Percentiles rank a stretch among this genome's conserved stretches.
Evolutionary conservation across 1,284 basidiomycete species (phyloP).

Genomic region (Erythrobasidium hasegawianum): DNA sequence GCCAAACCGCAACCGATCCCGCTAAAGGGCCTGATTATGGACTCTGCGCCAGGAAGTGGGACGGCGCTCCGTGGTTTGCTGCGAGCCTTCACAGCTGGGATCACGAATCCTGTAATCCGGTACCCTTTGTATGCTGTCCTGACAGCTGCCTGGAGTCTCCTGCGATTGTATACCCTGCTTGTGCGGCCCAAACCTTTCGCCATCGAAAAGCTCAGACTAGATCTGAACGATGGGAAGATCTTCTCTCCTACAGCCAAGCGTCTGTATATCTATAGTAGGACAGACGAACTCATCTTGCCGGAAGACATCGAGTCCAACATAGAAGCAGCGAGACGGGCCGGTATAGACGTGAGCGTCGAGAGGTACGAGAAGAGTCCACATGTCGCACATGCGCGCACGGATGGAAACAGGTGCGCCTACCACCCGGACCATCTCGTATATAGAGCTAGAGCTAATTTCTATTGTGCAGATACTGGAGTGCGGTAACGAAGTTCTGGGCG

Average conservation of each 20-base stretch:
- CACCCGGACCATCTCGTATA: background rate
- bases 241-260: constrained; percentile 15
- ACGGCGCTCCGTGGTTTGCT: constrained; percentile 11
- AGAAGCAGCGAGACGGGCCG: background rate
- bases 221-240: constrained; percentile 7
- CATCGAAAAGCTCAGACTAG: constrained; percentile 13
- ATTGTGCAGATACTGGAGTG: constrained; percentile 13
- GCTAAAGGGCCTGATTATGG: constrained; percentile 15
- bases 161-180: background rate
- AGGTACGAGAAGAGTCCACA: constrained; percentile 27
- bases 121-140: constrained; percentile 4
- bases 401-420: constrained; percentile 9
- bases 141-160: background rate
- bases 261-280: constrained; percentile 28
- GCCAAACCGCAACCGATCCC: constrained; percentile 5
- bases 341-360: constrained; percentile 3
- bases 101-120: constrained; percentile 1
- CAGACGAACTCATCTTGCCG: constrained; percentile 14
- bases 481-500: constrained; percentile 9
- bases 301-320: constrained; percentile 26
- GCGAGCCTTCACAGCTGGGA: constrained; percentile 20
- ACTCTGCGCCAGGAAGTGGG: constrained; percentile 23
- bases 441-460: background rate
- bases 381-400: constrained; percentile 27
- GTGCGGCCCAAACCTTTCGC: background rate